Conservation (phyloP, 129 eudicot genomes). For the Lactuca saligna region DNA sequence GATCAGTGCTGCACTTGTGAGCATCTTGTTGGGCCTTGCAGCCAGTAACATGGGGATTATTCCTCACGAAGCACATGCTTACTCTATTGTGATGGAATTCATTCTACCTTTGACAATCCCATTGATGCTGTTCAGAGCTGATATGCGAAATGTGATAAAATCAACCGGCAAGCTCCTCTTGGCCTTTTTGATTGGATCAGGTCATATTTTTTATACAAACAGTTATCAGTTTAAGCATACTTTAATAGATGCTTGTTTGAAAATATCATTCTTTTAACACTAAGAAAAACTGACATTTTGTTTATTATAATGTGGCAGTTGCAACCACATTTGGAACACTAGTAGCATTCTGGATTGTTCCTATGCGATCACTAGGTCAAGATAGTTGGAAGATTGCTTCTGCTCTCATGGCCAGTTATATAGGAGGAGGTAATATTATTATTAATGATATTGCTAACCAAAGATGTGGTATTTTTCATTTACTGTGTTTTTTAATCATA, state of each 20-base stretch:
- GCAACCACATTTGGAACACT: conserved; percentile 74
- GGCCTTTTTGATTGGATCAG: conserved; percentile 81
- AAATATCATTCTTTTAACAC: neutral
- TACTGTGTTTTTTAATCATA: neutral
- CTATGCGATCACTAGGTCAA: conserved; percentile 86
- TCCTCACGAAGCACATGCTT: conserved; percentile 75
- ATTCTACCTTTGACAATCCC: conserved; percentile 73
- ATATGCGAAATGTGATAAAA: conserved; percentile 46
- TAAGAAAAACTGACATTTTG: neutral
- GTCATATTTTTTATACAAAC: conserved; percentile 35
- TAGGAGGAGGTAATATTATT: conserved; percentile 80
- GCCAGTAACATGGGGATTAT: conserved; percentile 77
- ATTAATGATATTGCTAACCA: neutral
- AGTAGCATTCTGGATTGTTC: conserved; percentile 67
- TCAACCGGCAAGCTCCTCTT: conserved; percentile 62
- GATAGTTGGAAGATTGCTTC: conserved; percentile 93
- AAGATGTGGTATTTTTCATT: neutral
- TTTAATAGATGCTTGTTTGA: neutral
- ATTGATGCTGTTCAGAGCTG: conserved; percentile 76
- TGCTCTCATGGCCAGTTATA: conserved; percentile 91
- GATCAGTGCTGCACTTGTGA: conserved; percentile 87
- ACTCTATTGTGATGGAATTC: conserved; percentile 53
- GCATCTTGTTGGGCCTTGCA: conserved; percentile 71
- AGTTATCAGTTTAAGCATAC: conserved; percentile 1
- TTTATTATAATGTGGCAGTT: conserved; percentile 39